Base-by-base conservation (phyloP, 345 rosid species). In the Citrus hindsii region DNA sequence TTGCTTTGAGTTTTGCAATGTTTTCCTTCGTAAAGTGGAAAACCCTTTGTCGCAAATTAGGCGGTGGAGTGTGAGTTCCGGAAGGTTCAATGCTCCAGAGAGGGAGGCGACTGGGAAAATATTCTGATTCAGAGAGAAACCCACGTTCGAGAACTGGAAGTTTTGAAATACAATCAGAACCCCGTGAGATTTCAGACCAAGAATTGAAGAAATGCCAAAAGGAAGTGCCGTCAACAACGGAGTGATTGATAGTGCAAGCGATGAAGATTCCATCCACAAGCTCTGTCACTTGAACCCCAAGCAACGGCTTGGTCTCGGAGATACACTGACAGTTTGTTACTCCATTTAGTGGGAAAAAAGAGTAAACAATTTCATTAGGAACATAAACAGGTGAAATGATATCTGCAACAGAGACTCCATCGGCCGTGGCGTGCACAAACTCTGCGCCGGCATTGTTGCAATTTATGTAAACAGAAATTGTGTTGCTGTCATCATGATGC, bases 361-460 rank as follows among this genome's bases (percentile, higher is more conserved):
- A 51, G 56, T 24, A 5, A 16, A 83, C 65, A 58, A 81, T 64
- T 10, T 12, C 48, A 12, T 42, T 22, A 22, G 86, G 87, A 22
- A 83, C 80, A 48, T 58, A 55, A 3, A 14, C 60, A 59, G 84
- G 48, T 2, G 77, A 32, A 32, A 81, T 3, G 46, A 88, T 65
- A 71, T 88, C 85, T 53, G 77, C 73, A 61, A 86, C 59, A 53
- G 76, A 33, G n/a, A 80, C 69, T 64, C 79, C 65, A 65, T 63
- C 80, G 64, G 84, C 84, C 12, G 16, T 7, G 5, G 91, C 89
- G 60, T 84, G 89, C 68, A 80, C 80, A 77, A 88, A 84, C 65
- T 82, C 81, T 32, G 83, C 83, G 5, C 91, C 91, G 22, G 86
- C 77, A n/a, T 79, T 77, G 72, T 84, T 87, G 30, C 83, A 81